phyloP scores from a whole-genome alignment of 2,329 filamentous ascomycete genomes.

The Trichoderma lentiforme region DNA sequence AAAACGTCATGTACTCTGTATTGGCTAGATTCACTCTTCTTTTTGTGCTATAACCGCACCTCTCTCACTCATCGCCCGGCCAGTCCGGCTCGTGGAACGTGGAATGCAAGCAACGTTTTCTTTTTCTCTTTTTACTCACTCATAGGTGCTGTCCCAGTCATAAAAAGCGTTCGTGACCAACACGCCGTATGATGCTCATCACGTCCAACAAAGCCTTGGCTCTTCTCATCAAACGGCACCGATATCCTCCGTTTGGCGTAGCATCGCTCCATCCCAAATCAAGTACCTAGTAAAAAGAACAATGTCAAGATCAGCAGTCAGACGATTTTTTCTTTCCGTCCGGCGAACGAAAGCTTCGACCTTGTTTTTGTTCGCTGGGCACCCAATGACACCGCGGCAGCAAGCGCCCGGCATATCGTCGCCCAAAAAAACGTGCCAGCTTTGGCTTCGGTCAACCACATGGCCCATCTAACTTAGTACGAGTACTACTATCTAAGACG shows the following conservation, averaged over 20 bases:
- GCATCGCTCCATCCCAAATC: background rate
- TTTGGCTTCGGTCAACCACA: background rate
- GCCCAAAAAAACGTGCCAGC: background rate
- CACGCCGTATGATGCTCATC: conserved; percentile 13
- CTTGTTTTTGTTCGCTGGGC: background rate
- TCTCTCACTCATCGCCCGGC: background rate
- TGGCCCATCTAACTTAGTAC: background rate
- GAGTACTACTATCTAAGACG: no score
- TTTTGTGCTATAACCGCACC: background rate
- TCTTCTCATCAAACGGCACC: background rate
- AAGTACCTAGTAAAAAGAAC: background rate
- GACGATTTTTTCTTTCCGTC: background rate
- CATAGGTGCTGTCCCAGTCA: background rate
- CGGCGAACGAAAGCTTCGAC: background rate
- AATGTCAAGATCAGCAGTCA: background rate
- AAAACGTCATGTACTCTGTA: background rate
- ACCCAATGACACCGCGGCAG: background rate
- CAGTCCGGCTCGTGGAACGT: background rate
- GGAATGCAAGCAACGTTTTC: background rate
- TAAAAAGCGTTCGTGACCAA: background rate
- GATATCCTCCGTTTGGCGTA: background rate
- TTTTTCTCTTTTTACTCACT: background rate
- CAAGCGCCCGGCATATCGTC: background rate
- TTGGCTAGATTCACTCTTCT: background rate
- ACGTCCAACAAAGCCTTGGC: background rate